phyloP scores from a whole-genome alignment of 2,329 filamentous ascomycete genomes.

The Paradendryphiella salina region DNA sequence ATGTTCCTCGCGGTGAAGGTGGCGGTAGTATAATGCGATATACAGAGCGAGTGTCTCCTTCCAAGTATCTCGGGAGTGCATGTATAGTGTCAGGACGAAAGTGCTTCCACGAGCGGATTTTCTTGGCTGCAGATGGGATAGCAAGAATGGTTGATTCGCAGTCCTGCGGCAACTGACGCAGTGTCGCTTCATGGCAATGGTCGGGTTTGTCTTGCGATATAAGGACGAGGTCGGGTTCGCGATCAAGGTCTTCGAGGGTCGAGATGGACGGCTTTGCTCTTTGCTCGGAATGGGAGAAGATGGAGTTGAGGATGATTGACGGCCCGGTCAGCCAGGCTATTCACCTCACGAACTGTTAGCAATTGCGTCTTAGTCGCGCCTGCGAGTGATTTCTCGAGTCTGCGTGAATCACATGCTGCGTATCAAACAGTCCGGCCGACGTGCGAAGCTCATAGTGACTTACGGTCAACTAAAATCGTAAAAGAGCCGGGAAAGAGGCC shows the following conservation, averaged over 20 bases:
- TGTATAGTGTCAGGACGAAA: conserved; percentile 59
- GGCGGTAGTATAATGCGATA: conserved; percentile 60
- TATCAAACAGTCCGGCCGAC: background rate
- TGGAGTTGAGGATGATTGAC: conserved; percentile 63
- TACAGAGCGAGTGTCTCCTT: conserved; percentile 47
- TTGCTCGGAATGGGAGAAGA: conserved; percentile 64
- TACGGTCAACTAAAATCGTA: conserved; percentile 68
- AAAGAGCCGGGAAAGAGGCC: conserved; percentile 56
- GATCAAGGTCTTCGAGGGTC: conserved; percentile 58
- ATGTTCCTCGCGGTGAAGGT: conserved; percentile 55
- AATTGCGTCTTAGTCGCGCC: background rate
- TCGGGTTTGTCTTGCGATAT: conserved; percentile 67
- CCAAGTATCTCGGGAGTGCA: conserved; percentile 50
- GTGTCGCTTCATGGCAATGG: conserved; percentile 70
- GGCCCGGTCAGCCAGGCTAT: conserved; percentile 64
- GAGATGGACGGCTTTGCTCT: conserved; percentile 60
- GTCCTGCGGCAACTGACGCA: conserved; percentile 63
- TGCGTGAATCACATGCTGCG: background rate
- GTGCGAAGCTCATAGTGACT: background rate
- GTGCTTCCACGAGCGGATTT: conserved; percentile 69
- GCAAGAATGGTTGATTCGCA: conserved; percentile 66
- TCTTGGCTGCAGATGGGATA: conserved; percentile 65
- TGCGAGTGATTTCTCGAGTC: too few relatives aligned
- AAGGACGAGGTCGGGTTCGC: conserved; percentile 60
- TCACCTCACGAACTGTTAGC: conserved; percentile 1